phyloP scores from a whole-genome alignment of 352 stramenopile species.

The Phytophthora pluvialis region DNA sequence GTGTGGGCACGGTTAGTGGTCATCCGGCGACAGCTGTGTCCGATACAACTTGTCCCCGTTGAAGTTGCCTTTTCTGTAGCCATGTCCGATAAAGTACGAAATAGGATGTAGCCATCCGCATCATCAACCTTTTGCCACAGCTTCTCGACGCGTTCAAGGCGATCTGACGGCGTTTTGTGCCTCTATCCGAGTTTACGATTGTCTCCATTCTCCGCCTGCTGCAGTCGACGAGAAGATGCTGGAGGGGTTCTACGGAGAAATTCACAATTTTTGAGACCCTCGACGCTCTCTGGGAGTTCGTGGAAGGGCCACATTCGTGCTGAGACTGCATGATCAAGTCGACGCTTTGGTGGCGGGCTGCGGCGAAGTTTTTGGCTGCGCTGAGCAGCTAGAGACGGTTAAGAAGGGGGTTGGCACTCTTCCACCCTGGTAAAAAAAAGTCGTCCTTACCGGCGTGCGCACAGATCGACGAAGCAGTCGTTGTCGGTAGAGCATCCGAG shows the following conservation, averaged over 20 bases:
- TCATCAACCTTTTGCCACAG: too few relatives aligned
- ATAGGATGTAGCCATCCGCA: too few relatives aligned
- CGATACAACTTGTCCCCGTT: slow-evolving; percentile 6
- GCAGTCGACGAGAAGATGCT: slow-evolving; percentile 12
- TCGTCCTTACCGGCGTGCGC: too few relatives aligned
- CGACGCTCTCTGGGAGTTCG: slow-evolving; percentile 13
- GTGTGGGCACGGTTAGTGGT: slow-evolving; percentile 20
- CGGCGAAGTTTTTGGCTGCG: neutral
- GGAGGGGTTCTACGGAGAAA: neutral
- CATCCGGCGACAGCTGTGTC: slow-evolving; percentile 4
- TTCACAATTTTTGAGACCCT: slow-evolving; percentile 5
- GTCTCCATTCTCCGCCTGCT: slow-evolving; percentile 18
- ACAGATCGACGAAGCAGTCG: too few relatives aligned
- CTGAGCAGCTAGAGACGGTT: neutral
- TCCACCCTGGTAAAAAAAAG: too few relatives aligned
- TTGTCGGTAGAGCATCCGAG: too few relatives aligned
- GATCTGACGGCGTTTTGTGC: slow-evolving; percentile 5
- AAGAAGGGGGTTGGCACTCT: slow-evolving; percentile 8
- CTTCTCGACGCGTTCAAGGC: slow-evolving; percentile 14
- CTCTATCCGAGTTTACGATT: slow-evolving; percentile 16
- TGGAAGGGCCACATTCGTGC: slow-evolving; percentile 26
- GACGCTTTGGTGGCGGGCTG: slow-evolving; percentile 15
- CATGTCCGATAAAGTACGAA: slow-evolving; percentile 23
- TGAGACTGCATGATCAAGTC: slow-evolving; percentile 31
- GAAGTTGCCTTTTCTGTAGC: slow-evolving; percentile 20